These are phyloP conservation scores for Plasmopara muralis DNA, from an alignment of 352 stramenopile genomes.

Conservation along the genomic window DNA sequence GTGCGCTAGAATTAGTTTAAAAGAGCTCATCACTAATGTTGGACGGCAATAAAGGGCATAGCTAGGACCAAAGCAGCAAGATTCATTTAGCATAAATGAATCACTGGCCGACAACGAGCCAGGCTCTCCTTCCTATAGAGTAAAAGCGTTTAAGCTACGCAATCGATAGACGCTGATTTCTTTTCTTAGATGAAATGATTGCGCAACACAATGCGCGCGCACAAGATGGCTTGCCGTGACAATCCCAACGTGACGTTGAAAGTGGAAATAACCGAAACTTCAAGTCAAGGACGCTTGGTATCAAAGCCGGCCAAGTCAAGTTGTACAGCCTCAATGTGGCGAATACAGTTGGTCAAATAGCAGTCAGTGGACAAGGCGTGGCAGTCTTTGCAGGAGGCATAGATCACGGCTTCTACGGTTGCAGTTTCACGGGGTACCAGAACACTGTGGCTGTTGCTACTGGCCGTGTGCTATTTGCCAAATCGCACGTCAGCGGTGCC, in stretches of 20 bases:
- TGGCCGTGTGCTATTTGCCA: slow-evolving; percentile 4
- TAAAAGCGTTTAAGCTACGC: no score
- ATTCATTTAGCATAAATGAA: no score
- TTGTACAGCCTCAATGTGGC: slow-evolving; percentile 19
- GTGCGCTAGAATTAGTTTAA: no score
- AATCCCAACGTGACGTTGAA: slow-evolving; percentile 4
- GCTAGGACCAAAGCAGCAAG: no score
- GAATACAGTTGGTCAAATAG: slow-evolving; percentile 6
- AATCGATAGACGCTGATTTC: no score
- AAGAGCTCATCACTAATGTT: no score
- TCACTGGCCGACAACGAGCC: no score
- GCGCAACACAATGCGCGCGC: no score
- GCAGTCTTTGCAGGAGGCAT: slow-evolving; percentile 1
- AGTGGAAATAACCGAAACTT: slow-evolving; percentile 4
- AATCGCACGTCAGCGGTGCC: slow-evolving; percentile 10
- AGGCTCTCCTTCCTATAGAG: no score
- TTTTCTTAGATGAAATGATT: no score
- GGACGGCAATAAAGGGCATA: no score
- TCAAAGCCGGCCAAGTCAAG: slow-evolving; percentile 4
- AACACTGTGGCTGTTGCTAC: slow-evolving; percentile 15
- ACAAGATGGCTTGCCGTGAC: no score
- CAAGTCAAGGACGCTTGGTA: slow-evolving; percentile 5
- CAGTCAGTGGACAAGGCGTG: slow-evolving; percentile 4
- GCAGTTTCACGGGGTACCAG: slow-evolving; percentile 14
- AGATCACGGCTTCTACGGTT: slow-evolving; percentile 13